A percentile compares a stretch with the other conserved stretches of the same genome.
Conservation (phyloP, 495 filamentous ascomycete species). For the Cercophora newfieldiana region DNA sequence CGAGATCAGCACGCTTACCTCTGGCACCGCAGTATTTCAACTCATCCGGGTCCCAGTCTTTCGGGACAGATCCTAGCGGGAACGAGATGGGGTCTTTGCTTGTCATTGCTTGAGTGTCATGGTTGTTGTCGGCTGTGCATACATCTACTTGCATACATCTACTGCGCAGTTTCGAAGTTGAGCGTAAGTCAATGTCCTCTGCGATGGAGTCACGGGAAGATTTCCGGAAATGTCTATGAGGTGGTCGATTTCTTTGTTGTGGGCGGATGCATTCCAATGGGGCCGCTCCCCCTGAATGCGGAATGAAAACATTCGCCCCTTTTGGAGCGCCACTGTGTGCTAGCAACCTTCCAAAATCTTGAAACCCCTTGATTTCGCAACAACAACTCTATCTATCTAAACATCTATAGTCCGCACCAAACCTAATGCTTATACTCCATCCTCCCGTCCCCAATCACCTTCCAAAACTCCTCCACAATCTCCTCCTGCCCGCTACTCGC, state of each 20-base stretch:
- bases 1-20: slow-evolving; percentile 20
- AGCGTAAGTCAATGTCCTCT: too few species aligned
- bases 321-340: neutral
- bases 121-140: neutral
- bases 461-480: slow-evolving; percentile 83
- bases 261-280: neutral
- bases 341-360: too few species aligned
- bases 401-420: neutral
- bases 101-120: neutral
- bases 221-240: neutral
- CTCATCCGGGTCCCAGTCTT: slow-evolving; percentile 35
- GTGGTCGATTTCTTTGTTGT: neutral
- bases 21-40: slow-evolving; percentile 34
- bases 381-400: neutral
- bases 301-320: neutral
- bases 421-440: slow-evolving; percentile 51
- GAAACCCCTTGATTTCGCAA: neutral
- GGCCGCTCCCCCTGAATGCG: neutral
- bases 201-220: neutral
- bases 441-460: slow-evolving; percentile 33
- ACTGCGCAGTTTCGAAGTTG: too few species aligned
- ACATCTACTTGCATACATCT: neutral
- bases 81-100: neutral
- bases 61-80: slow-evolving; percentile 27
- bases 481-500: slow-evolving; percentile 67